Evolutionary conservation across 2,329 filamentous ascomycete species (phyloP).

Genomic region (Shiraia bambusicola): DNA sequence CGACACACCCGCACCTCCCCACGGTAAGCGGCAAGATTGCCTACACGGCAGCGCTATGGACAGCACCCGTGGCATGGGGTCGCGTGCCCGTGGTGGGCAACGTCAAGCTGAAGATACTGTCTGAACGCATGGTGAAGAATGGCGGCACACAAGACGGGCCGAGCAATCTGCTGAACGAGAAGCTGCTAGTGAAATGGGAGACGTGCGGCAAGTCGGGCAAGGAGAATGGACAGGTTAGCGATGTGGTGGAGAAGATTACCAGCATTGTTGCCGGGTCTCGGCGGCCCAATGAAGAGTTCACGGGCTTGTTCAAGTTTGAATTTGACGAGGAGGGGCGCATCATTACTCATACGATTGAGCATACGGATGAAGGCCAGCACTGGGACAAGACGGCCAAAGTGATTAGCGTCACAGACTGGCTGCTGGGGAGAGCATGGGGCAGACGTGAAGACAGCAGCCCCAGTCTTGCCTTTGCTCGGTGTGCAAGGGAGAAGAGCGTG

Average conservation of each 20-base stretch:
- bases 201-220: slow-evolving; percentile 60
- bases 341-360: slow-evolving; percentile 87
- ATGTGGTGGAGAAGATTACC: slow-evolving; percentile 57
- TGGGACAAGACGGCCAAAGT: slow-evolving; percentile 85
- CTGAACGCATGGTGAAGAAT: slow-evolving; percentile 77
- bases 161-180: slow-evolving; percentile 60
- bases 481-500: slow-evolving; percentile 13
- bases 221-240: slow-evolving; percentile 48
- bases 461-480: slow-evolving; percentile 46
- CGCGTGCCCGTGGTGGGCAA: slow-evolving; percentile 87
- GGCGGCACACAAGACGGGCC: slow-evolving; percentile 45
- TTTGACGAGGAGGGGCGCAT: slow-evolving; percentile 88
- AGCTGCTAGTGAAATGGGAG: slow-evolving; percentile 89
- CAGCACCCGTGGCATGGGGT: slow-evolving; percentile 94
- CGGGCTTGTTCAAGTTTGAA: slow-evolving; percentile 90
- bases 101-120: slow-evolving; percentile 81
- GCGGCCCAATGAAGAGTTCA: slow-evolving; percentile 66
- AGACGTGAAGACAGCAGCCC: slow-evolving; percentile 46
- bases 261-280: slow-evolving; percentile 57
- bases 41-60: slow-evolving; percentile 93
- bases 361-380: slow-evolving; percentile 78
- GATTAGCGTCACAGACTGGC: slow-evolving; percentile 90
- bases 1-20: slow-evolving; percentile 83
- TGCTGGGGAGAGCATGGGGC: slow-evolving; percentile 74
- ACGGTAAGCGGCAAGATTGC: slow-evolving; percentile 87